Percentiles rank a stretch among this genome's conserved stretches.
Conservation (phyloP, 208 protist genomes). For the Wallacemonas sp. region DNA sequence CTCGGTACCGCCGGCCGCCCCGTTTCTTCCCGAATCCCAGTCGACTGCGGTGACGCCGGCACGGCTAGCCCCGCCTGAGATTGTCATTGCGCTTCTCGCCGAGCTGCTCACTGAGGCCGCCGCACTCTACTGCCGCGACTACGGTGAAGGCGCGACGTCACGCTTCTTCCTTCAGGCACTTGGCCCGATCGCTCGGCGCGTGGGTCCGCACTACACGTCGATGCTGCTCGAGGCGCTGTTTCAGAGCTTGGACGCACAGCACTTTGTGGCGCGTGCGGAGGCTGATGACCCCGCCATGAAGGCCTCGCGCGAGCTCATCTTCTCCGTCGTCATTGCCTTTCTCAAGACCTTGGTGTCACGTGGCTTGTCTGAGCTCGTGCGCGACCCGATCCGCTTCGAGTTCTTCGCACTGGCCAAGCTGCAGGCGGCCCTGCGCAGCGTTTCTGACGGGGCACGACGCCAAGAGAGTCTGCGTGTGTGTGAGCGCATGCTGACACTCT, state of each 20-base stretch:
- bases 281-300: slow-evolving; percentile 8
- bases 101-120: slow-evolving; percentile 67
- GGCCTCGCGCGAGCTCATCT: slow-evolving; percentile 12
- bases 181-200: slow-evolving; percentile 30
- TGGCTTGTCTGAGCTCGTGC: slow-evolving; percentile 36
- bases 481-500: slow-evolving; percentile 61
- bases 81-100: slow-evolving; percentile 58
- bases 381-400: slow-evolving; percentile 50
- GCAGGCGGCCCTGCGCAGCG: slow-evolving; percentile 52
- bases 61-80: slow-evolving; percentile 33
- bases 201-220: slow-evolving; percentile 41
- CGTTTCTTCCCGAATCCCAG: too few species aligned
- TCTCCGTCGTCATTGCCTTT: slow-evolving; percentile 58
- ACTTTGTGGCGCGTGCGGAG: slow-evolving; percentile 42
- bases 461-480: slow-evolving; percentile 69
- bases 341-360: slow-evolving; percentile 67
- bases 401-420: slow-evolving; percentile 69
- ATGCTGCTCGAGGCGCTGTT: slow-evolving; percentile 58
- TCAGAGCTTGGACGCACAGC: slow-evolving; percentile 62
- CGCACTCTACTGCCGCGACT: slow-evolving; percentile 35
- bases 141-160: slow-evolving; percentile 73
- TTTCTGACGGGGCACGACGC: slow-evolving; percentile 17
- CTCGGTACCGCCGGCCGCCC: too few species aligned
- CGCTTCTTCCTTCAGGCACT: slow-evolving; percentile 60
- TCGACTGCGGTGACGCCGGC: not conserved